Conservation (phyloP, 1,284 basidiomycete species). For the Mycena sp. region DNA sequence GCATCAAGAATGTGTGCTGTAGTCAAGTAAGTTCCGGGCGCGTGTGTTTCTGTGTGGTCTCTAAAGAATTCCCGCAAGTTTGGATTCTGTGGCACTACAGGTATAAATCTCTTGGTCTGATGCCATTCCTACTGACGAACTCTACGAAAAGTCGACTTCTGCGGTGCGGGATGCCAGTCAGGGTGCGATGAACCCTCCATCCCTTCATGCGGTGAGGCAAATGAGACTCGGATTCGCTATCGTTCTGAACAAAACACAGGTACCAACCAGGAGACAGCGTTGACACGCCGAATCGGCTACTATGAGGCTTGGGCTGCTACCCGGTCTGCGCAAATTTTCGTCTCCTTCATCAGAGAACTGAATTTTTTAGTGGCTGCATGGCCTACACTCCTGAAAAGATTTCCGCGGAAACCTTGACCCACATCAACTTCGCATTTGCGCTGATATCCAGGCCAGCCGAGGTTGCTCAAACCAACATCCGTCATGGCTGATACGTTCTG, state of each 20-base stretch:
- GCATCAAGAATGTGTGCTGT: slow-evolving; percentile 12
- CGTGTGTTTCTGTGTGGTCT: not conserved
- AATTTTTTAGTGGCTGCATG: slow-evolving; percentile 1
- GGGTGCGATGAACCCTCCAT: not conserved
- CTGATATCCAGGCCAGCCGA: slow-evolving; percentile 28
- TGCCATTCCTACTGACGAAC: not conserved
- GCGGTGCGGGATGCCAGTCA: not conserved
- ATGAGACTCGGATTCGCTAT: not conserved
- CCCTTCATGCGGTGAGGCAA: slow-evolving; percentile 5
- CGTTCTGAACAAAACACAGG: not conserved
- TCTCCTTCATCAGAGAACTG: not conserved
- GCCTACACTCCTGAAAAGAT: slow-evolving; percentile 12
- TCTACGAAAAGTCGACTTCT: slow-evolving; percentile 12
- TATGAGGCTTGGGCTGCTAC: slow-evolving; percentile 9
- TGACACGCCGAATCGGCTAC: slow-evolving; percentile 12
- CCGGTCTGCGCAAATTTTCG: not conserved
- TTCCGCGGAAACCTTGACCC: slow-evolving; percentile 6
- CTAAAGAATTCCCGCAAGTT: too few species aligned
- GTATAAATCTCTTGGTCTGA: not conserved
- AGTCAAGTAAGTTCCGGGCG: slow-evolving; percentile 1
- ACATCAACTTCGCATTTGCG: slow-evolving; percentile 35
- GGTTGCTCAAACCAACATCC: too few species aligned
- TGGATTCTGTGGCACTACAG: slow-evolving; percentile 21
- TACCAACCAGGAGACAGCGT: not conserved
- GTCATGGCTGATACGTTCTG: too few species aligned